Evolutionary conservation across 805 yeast genomes (phyloP), one percentile per base, ranked within the genome.

Genomic region (Myxozyma udenii): DNA sequence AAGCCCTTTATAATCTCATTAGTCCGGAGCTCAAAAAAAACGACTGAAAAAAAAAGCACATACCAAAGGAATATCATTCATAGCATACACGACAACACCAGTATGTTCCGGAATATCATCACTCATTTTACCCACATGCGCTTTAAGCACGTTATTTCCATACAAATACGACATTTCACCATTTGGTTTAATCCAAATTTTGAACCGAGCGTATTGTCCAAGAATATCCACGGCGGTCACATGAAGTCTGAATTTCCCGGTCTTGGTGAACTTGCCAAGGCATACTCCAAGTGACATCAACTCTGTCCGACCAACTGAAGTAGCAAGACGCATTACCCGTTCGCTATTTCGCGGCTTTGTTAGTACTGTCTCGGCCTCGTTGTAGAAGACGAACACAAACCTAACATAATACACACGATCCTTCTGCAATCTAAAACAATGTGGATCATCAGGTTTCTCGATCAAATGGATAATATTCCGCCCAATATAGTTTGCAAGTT

Each of bases 131-230:
- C 98, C 98, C 50, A 93, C 78, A 67, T 93, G 98, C 3, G 98
- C 98, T 68, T 93, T 93, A 62, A 93, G 76, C 24, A 91, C 91
- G 68, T 93, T 96, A 73, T 93, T 93, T 33, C 98, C 98, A 64
- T 93, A 93, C 60, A 93, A 72, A 68, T 85, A 93, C 12, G 98
- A 98, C 98, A 93, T 93, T 71, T 93, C 98, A 63, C 98, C 98
- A 66, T 93, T 93, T 46, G 81, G 83, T 70, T 93, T 93, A 71
- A 93, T 87, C 98, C 98, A 93, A 37, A 93, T 76, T 72, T 91
- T 93, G 73, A 84, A 89, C 68, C 86, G 87, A 44, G 98, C 97
- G 67, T 84, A 83, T 62, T 87, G 84, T 1, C 95, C 84, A 51
- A 93, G 72, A 56, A 87, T 78, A 42, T 86, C 83, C 58, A 93